Conservation (phyloP, 1,284 basidiomycete species). For the Fomitopsis palustris region DNA sequence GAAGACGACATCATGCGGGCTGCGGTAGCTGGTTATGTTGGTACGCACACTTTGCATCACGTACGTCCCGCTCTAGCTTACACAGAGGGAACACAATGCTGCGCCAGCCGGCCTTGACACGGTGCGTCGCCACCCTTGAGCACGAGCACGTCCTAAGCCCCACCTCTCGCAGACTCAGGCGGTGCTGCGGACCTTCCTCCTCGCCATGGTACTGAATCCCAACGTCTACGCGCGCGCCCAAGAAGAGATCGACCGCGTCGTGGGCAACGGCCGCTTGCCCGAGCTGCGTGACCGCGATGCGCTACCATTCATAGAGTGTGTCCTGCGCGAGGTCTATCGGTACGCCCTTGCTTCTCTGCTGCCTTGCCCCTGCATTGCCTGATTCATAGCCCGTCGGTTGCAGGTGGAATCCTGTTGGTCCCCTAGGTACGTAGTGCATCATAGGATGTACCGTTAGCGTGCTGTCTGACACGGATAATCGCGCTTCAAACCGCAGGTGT, state of each 20-base stretch:
- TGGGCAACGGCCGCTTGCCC: slow-evolving; percentile 37
- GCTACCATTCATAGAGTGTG: slow-evolving; percentile 37
- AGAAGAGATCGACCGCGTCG: slow-evolving; percentile 37
- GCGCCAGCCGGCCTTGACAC: slow-evolving; percentile 1
- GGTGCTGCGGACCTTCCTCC: slow-evolving; percentile 34
- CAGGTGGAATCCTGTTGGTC: background rate
- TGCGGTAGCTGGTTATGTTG: slow-evolving; percentile 47
- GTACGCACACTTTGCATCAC: slow-evolving; percentile 11
- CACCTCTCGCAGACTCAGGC: background rate
- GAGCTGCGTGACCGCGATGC: slow-evolving; percentile 34
- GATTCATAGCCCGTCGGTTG: background rate
- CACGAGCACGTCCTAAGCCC: background rate
- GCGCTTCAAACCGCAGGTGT: slow-evolving; percentile 27
- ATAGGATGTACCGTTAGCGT: too few relatives aligned
- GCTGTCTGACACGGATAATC: background rate
- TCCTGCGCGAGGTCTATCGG: slow-evolving; percentile 38
- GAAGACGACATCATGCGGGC: slow-evolving; percentile 56
- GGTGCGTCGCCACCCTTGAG: background rate
- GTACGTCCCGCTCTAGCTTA: background rate
- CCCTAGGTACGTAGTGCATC: background rate
- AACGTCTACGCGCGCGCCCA: slow-evolving; percentile 35
- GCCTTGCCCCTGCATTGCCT: too few relatives aligned
- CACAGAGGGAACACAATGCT: background rate
- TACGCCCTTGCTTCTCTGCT: background rate
- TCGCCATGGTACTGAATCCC: slow-evolving; percentile 41